phyloP scores from a whole-genome alignment of 2,329 filamentous ascomycete genomes.

The Epichloe scottii region DNA sequence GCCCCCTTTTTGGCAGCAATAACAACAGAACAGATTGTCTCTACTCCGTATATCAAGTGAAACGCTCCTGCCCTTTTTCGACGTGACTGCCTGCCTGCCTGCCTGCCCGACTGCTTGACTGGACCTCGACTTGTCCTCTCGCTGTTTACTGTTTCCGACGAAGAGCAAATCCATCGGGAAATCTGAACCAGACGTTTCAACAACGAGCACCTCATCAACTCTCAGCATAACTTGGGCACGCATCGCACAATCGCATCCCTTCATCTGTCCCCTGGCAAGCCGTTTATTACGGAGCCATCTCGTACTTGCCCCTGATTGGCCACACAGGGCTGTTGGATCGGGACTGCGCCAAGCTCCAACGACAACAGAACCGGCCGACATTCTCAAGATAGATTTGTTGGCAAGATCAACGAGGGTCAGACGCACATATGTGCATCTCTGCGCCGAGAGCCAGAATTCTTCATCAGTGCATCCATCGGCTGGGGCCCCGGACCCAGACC shows the following conservation, averaged over 20 bases:
- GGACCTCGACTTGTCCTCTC: too few species aligned
- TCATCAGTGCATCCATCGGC: not conserved
- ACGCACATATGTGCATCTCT: not conserved
- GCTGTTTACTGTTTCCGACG: too few species aligned
- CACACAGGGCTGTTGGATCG: not conserved
- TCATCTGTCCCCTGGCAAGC: too few species aligned
- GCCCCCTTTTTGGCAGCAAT: not conserved
- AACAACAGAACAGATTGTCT: not conserved
- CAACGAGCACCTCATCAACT: too few species aligned
- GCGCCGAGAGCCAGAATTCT: not conserved
- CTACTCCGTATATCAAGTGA: not conserved
- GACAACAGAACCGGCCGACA: not conserved
- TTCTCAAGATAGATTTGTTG: not conserved
- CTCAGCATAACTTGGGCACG: not conserved
- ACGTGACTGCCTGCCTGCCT: not conserved
- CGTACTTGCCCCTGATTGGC: conserved; percentile 1
- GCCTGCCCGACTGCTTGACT: too few species aligned
- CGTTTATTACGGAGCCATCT: not conserved
- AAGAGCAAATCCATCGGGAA: too few species aligned
- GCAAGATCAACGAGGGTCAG: not conserved
- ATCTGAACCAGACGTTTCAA: too few species aligned
- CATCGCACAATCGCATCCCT: not conserved
- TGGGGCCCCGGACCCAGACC: not conserved
- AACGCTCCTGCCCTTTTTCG: conserved; percentile 1
- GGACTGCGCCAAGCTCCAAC: not conserved